Percentiles rank a stretch among this genome's conserved stretches.
Evolutionary conservation across 345 rosid genomes (phyloP).

Genomic region (Salix dunnii): DNA sequence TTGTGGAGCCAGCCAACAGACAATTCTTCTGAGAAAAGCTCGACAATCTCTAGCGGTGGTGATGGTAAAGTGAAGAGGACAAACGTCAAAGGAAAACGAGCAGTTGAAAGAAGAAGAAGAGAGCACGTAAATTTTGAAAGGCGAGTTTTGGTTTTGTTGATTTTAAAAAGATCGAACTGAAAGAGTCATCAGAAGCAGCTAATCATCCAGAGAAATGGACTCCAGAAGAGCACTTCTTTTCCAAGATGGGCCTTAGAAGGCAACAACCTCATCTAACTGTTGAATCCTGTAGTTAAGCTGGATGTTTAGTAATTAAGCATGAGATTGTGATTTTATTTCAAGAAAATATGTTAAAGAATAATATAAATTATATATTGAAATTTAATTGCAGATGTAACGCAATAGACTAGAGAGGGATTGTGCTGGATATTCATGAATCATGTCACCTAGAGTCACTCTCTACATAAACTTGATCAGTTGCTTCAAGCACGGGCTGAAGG

Average conservation of each 20-base stretch:
- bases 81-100: constrained; percentile 90
- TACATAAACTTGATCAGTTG: constrained; percentile 50
- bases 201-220: constrained; percentile 96
- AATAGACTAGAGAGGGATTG: constrained; percentile 90
- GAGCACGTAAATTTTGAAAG: constrained; percentile 57
- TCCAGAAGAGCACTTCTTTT: constrained; percentile 89
- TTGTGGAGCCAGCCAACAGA: constrained; percentile 21
- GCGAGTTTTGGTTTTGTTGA: constrained; percentile 20
- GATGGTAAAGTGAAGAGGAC: too few species aligned
- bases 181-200: constrained; percentile 56
- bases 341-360: too few species aligned
- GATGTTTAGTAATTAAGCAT: too few species aligned
- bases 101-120: constrained; percentile 93
- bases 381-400: constrained; percentile 42
- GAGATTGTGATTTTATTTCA: too few species aligned
- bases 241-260: constrained; percentile 75
- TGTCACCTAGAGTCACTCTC: constrained; percentile 88
- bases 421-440: constrained; percentile 82
- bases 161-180: constrained; percentile 64
- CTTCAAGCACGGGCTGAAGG: constrained; percentile 48
- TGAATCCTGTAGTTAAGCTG: too few species aligned
- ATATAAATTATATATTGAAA: too few species aligned
- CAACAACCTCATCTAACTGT: too few species aligned
- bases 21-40: constrained; percentile 17
- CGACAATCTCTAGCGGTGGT: constrained; percentile 24